Evolutionary conservation across 2,329 filamentous ascomycete species (phyloP).

Genomic region (Salinomyces thailandicus): DNA sequence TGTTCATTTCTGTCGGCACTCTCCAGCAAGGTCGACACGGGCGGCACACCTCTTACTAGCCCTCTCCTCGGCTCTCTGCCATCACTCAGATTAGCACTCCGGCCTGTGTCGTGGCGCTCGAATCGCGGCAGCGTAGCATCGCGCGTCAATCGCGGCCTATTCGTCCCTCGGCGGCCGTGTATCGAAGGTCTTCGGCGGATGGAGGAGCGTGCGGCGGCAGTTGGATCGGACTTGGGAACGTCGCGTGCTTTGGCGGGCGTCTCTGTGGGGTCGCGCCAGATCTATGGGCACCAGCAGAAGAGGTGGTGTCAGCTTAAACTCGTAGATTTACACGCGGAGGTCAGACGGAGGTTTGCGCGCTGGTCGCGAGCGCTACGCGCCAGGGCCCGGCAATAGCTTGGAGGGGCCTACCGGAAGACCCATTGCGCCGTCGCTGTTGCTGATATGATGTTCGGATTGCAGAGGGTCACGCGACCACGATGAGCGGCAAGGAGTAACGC

Average conservation of each 20-base stretch:
- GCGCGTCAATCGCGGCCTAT: conserved; percentile 19
- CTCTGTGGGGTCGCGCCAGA: conserved; percentile 46
- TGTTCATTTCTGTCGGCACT: conserved; percentile 12
- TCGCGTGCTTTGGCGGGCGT: conserved; percentile 31
- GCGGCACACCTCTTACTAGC: conserved; percentile 17
- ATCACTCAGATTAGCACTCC: too few relatives aligned
- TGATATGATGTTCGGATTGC: background rate
- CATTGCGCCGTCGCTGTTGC: conserved; percentile 1
- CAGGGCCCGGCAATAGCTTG: conserved; percentile 1
- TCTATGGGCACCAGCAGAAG: conserved; percentile 27
- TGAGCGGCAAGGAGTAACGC: too few relatives aligned
- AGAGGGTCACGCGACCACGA: conserved; percentile 1
- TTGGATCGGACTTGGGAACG: conserved; percentile 41
- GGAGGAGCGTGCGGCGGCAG: conserved; percentile 44
- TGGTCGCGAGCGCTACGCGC: conserved; percentile 1
- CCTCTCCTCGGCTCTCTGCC: conserved; percentile 14
- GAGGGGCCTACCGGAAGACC: conserved; percentile 5
- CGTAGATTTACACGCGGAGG: conserved; percentile 3
- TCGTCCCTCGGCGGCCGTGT: conserved; percentile 18
- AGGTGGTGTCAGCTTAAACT: background rate
- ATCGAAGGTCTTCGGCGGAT: conserved; percentile 41
- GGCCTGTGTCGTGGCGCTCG: too few relatives aligned
- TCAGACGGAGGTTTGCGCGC: conserved; percentile 5
- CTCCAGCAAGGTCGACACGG: conserved; percentile 22
- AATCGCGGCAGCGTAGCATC: conserved; percentile 15